Conservation (phyloP, 208 protist genomes). For the Leishmania major region DNA sequence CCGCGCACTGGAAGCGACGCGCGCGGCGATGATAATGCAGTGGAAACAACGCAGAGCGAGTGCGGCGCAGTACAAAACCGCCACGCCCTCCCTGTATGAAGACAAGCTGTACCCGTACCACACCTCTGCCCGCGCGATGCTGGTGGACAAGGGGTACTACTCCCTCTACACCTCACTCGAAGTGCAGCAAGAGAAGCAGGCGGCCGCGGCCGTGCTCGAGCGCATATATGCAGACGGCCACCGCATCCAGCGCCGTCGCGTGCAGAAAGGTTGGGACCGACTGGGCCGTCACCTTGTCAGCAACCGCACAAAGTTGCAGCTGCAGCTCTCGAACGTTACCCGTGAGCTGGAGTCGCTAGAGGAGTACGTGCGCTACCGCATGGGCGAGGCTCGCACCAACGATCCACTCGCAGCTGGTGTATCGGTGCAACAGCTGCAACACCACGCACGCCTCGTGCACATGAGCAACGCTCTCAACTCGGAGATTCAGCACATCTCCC, state of each 20-base stretch:
- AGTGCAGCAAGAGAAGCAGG: constrained; percentile 38
- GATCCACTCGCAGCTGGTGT: constrained; percentile 53
- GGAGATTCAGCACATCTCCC: constrained; percentile 35
- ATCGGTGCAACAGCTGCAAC: constrained; percentile 38
- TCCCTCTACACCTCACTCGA: constrained; percentile 46
- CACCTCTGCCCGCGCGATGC: constrained; percentile 47
- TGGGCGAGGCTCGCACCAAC: constrained; percentile 27
- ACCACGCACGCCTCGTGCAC: constrained; percentile 25
- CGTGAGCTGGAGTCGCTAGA: constrained; percentile 29
- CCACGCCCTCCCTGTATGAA: constrained; percentile 17
- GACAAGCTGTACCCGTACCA: constrained; percentile 40
- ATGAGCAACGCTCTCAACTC: constrained; percentile 17
- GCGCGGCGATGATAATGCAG: constrained; percentile 2
- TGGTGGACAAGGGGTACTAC: constrained; percentile 60
- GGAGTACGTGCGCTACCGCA: constrained; percentile 28
- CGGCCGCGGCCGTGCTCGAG: constrained; percentile 24
- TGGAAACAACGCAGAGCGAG: constrained; percentile 17
- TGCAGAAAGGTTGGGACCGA: constrained; percentile 55
- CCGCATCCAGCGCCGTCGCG: constrained; percentile 35
- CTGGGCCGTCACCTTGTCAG: constrained; percentile 47
- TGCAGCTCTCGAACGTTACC: constrained; percentile 29
- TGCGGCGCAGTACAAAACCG: neutral
- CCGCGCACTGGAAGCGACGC: neutral
- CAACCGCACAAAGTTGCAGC: constrained; percentile 28
- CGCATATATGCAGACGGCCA: constrained; percentile 44